phyloP scores from a whole-genome alignment of 2,329 filamentous ascomycete species.

The Phialophora chinensis region DNA sequence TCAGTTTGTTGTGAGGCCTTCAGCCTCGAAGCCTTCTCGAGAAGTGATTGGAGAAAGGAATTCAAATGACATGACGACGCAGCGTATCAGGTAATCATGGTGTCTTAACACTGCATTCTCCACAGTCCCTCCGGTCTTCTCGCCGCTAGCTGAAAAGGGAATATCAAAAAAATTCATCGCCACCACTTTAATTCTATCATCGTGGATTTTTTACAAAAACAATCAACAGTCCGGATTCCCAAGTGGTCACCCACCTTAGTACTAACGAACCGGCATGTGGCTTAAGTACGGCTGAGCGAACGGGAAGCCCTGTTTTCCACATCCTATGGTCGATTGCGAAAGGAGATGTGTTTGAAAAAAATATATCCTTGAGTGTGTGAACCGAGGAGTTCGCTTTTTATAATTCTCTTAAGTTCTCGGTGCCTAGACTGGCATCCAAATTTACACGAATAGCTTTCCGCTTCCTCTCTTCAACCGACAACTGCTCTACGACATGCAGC shows the following conservation, averaged over 20 bases:
- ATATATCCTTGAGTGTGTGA: too few relatives aligned
- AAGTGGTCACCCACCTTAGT: not conserved
- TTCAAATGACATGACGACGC: not conserved
- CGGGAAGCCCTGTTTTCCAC: too few relatives aligned
- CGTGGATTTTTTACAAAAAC: not conserved
- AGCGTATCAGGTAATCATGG: not conserved
- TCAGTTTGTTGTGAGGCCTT: not conserved
- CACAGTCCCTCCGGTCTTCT: not conserved
- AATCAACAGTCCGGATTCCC: slow-evolving; percentile 1
- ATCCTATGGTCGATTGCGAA: too few relatives aligned
- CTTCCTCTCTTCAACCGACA: not conserved
- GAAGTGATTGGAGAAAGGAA: not conserved
- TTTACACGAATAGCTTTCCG: too few relatives aligned
- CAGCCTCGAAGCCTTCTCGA: not conserved
- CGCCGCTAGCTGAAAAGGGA: not conserved
- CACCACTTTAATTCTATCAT: not conserved
- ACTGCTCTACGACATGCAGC: not conserved
- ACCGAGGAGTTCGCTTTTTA: too few relatives aligned
- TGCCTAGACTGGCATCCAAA: too few relatives aligned
- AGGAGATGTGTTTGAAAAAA: accelerated
- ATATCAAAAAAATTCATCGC: not conserved
- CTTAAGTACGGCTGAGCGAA: slow-evolving; percentile 1
- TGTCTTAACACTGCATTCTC: not conserved
- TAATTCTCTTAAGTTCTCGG: too few relatives aligned
- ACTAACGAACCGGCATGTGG: not conserved